These are phyloP conservation scores for Aeschynomene evenia DNA, from an alignment of 306 rosid genomes.

Conservation along the genomic window DNA sequence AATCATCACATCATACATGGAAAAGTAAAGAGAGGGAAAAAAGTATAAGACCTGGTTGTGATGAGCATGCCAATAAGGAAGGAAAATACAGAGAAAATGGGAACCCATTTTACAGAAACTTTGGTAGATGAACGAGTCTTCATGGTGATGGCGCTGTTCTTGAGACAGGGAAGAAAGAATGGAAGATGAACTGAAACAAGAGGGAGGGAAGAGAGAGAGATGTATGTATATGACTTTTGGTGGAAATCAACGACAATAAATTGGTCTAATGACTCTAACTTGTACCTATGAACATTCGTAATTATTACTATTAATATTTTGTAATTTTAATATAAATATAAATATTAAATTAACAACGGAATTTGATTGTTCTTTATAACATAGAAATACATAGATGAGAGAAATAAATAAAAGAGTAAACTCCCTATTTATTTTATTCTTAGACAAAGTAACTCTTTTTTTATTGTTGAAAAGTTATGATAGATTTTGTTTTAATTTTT, in stretches of 20 bases:
- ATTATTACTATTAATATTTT: neutral
- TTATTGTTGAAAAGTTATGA: too few species aligned
- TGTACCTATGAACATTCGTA: neutral
- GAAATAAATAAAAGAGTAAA: too few species aligned
- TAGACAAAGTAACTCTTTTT: too few species aligned
- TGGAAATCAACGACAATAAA: slow-evolving; percentile 20
- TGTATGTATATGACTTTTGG: neutral
- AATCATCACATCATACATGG: neutral
- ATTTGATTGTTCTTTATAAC: neutral
- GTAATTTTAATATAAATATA: neutral
- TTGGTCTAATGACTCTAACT: slow-evolving; percentile 9
- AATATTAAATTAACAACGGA: neutral
- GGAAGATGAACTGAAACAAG: neutral
- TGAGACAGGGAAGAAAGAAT: neutral
- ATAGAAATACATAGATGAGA: too few species aligned
- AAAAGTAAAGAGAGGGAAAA: neutral
- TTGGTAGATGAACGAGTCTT: slow-evolving; percentile 59
- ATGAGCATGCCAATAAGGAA: slow-evolving; percentile 81
- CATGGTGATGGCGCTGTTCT: slow-evolving; percentile 41
- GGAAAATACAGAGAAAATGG: slow-evolving; percentile 70
- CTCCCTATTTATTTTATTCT: too few species aligned
- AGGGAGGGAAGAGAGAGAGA: neutral
- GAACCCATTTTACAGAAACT: slow-evolving; percentile 83
- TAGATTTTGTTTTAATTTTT: too few species aligned
- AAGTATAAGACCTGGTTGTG: slow-evolving; percentile 61